Evolutionary conservation across 2,329 filamentous ascomycete species (phyloP).

Genomic region (Aspergillus udagawae): DNA sequence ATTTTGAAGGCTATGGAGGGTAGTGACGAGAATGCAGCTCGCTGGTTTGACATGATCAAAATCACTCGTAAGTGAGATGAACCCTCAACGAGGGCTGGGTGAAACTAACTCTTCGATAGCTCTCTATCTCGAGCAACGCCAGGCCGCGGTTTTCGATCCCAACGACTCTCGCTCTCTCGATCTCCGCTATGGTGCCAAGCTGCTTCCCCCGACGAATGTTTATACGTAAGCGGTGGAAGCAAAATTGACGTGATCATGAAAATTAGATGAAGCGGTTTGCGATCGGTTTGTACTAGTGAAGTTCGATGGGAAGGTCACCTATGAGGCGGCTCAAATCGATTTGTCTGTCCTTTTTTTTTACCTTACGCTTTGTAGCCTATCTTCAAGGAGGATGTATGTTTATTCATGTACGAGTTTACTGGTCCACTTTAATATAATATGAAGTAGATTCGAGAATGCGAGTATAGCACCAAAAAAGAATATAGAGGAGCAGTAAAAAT

Average conservation of each 20-base stretch:
- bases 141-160: conserved; percentile 35
- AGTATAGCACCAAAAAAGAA: background rate
- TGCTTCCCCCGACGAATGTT: conserved; percentile 27
- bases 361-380: background rate
- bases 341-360: background rate
- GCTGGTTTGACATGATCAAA: conserved; percentile 42
- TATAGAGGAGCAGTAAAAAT: too few species aligned
- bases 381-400: background rate
- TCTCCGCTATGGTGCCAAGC: conserved; percentile 34
- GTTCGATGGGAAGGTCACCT: background rate
- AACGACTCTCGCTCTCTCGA: conserved; percentile 41
- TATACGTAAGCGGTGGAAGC: conserved; percentile 14
- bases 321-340: background rate
- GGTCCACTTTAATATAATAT: background rate
- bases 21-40: conserved; percentile 34
- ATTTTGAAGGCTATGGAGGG: conserved; percentile 35
- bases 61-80: conserved; percentile 32
- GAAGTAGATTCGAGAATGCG: background rate
- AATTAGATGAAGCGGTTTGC: conserved; percentile 1
- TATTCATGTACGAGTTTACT: background rate
- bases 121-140: conserved; percentile 36
- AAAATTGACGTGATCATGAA: conserved; percentile 4
- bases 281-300: background rate
- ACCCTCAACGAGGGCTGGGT: background rate
- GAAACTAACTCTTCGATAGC: conserved; percentile 21